Conservation (phyloP, 1,139 yeast genomes). For the Kazachstania sp. region DNA sequence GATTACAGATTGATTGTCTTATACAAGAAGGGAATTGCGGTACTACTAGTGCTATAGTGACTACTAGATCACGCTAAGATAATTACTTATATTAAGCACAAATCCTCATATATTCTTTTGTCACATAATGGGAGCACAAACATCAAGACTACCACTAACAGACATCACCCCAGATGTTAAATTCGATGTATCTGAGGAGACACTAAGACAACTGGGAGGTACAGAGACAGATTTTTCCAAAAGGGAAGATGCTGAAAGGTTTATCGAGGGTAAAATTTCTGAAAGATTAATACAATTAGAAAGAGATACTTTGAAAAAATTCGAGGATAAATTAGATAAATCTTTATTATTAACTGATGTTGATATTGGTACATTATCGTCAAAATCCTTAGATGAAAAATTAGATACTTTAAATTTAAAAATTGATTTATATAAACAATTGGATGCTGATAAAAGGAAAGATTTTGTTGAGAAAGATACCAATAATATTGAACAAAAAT, state of each 20-base stretch:
- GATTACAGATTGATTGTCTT: no score
- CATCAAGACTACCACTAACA: slow-evolving; percentile 10
- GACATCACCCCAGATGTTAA: slow-evolving; percentile 50
- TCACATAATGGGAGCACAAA: slow-evolving; percentile 15
- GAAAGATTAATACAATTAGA: slow-evolving; percentile 58
- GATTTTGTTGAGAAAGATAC: slow-evolving; percentile 24
- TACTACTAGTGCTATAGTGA: no score
- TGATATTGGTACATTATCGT: slow-evolving; percentile 24
- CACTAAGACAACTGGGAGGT: slow-evolving; percentile 62
- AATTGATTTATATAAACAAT: slow-evolving; percentile 31
- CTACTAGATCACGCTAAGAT: no score
- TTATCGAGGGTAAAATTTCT: slow-evolving; percentile 68
- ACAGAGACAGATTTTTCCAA: slow-evolving; percentile 78
- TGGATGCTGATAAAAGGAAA: slow-evolving; percentile 11
- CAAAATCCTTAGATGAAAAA: slow-evolving; percentile 35
- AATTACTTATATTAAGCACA: no score
- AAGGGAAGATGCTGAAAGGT: slow-evolving; percentile 67
- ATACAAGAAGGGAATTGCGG: no score
- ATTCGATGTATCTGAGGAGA: slow-evolving; percentile 62
- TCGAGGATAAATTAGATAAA: slow-evolving; percentile 44
- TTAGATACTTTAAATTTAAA: slow-evolving; percentile 40
- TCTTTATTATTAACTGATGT: slow-evolving; percentile 34
- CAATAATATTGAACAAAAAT: slow-evolving; percentile 43
- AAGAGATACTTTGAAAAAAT: slow-evolving; percentile 46
- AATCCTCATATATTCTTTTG: no score